Evolutionary conservation across 2,329 filamentous ascomycete species (phyloP).

Genomic region (Stenocarpella maydis): DNA sequence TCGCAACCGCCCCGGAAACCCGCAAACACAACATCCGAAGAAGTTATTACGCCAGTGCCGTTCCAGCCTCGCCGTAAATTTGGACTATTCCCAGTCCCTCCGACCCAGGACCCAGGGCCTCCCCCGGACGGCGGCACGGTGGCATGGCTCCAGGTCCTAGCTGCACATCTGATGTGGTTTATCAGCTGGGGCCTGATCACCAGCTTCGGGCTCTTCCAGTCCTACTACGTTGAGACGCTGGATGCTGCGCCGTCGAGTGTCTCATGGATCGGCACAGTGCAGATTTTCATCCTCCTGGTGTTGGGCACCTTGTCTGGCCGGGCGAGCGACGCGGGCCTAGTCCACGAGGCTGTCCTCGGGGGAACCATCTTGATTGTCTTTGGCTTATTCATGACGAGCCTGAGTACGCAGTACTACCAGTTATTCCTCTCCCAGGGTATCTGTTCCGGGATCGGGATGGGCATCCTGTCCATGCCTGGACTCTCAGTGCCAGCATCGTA

Average conservation of each 20-base stretch:
- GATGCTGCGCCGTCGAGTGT: conserved; percentile 47
- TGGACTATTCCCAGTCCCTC: conserved; percentile 35
- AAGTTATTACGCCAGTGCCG: neutral
- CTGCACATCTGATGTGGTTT: conserved; percentile 48
- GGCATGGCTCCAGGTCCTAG: conserved; percentile 51
- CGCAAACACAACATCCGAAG: neutral
- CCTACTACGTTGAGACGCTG: conserved; percentile 48
- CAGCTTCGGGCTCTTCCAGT: conserved; percentile 50
- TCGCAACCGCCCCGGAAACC: neutral
- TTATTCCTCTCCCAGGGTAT: conserved; percentile 62
- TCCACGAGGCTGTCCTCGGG: conserved; percentile 43
- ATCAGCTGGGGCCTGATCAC: conserved; percentile 51
- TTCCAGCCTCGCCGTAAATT: neutral
- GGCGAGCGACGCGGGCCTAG: conserved; percentile 53
- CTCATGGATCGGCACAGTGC: conserved; percentile 59
- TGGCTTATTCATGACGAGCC: conserved; percentile 55
- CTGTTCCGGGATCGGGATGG: conserved; percentile 63
- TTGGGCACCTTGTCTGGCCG: conserved; percentile 52
- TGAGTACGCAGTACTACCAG: conserved; percentile 55
- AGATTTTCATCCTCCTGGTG: conserved; percentile 53
- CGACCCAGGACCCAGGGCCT: conserved; percentile 32
- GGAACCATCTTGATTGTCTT: conserved; percentile 53
- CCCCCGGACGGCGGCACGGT: conserved; percentile 48
- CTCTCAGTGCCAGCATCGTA: conserved; percentile 66
- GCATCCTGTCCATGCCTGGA: conserved; percentile 62